Evolutionary conservation across 305 asterid genomes (phyloP), one percentile per base, ranked within the genome.

Genomic region (Fraxinus dipetala): DNA sequence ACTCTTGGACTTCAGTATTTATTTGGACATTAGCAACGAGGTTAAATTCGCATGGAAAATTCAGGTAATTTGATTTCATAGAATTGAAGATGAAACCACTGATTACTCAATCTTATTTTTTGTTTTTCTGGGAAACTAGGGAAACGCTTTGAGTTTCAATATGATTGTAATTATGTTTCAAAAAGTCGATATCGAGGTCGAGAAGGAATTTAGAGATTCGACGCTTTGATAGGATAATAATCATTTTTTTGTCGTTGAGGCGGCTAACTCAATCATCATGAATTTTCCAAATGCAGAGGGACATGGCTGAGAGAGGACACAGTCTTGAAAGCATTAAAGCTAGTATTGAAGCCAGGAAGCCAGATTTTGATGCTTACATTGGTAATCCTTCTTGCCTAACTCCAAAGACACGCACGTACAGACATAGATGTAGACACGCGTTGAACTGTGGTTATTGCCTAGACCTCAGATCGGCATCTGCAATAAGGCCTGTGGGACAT

Each of bases 251-350:
- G 51, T 48, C 59, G 6, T 13, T 3, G 59, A 48, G 59, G 59
- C 20, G 18, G 59, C 18, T 48, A 48, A 48, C 59, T 48, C 20
- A 48, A 5, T 54, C 63, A n/a, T 54, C 63, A n/a, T 14, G 24
- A 54, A 54, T 54, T n/a, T 54, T 45, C 24, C 24, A 78, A 77
- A 70, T 88, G 89, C 89, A 95, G 99, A 91, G 99, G 85, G 99
- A 96, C 88, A 96, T 96, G 99, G 97, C 98, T 77, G 99, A 96
- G 88, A 91, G 99, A 91, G 99, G 99, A 13, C 99, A 96, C 95
- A 96, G 98, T 75, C 94, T 96, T 24, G 99, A 96, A 85, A 96
- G 99, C 88, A 96, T 96, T 85, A 91, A 94, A 84, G 99, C 99
- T 56, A 96, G 99, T 77, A 96, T 96, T 80, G 97, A 94, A 90